Base-by-base conservation (phyloP, 768 basidiomycete genomes). In the Suillus plorans region DNA sequence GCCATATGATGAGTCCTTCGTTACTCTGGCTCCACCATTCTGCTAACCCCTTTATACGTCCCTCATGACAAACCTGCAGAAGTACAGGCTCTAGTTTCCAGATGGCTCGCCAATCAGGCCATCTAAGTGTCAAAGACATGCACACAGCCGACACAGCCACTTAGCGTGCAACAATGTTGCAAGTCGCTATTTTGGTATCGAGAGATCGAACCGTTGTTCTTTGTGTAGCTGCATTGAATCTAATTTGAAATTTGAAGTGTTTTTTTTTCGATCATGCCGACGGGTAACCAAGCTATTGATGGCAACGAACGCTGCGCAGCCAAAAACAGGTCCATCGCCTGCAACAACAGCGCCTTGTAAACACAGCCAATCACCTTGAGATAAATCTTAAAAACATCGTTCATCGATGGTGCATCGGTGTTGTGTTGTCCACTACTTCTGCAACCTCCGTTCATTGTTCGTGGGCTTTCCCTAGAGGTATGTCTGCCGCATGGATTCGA, bases 51-150 rank as follows among this genome's bases (percentile, higher is more conserved):
- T 53, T 66, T 73, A 69, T 73, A 88, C 80, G 87, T 89, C 65
- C 88, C 88, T 37, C 82, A 85, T 79, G 88, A 89, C 72, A 89
- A 88, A 70, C 89, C 90, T 4, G 82, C 78, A 66, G 87, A 90
- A 72, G 79, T 86, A 12, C 75, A 86, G 53, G 78, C 81, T 53
- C 86, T 92, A 85, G 78, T 92, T 37, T 84, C 84, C 34, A 79
- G 84, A 42, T 92, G 89, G 90, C 74, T 92, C 37, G 80, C 78
- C 31, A 73, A 76, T 50, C 64, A 77, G 63, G 75, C 70, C 12
- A 70, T 86, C 59, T 81, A 73, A 80, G 3, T n/a, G n/a, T 60
- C 28, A n/a, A 25, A 52, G 25, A 34, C 44, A 18, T 60, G n/a
- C 59, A 52, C 39, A 34, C 12, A 47, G 4, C 13, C 13, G 25